These are phyloP conservation scores for Phytophthora litchii DNA, from an alignment of 352 stramenopile species.

Conservation along the genomic window DNA sequence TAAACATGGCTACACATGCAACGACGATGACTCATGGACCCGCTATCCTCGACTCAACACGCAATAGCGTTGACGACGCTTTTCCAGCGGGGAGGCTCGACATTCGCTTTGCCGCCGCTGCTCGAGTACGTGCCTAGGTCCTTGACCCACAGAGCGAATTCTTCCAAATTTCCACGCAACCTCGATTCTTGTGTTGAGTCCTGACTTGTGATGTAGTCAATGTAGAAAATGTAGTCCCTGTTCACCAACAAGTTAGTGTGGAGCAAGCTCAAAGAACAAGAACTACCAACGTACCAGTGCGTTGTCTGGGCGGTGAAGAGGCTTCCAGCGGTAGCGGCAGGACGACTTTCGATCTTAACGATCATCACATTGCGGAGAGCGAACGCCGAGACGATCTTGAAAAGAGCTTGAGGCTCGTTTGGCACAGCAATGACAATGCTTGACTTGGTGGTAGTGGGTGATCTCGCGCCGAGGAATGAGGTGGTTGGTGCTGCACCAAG, in stretches of 20 bases:
- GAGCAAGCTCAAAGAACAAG: neutral
- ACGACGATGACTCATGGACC: neutral
- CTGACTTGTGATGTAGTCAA: slow-evolving; percentile 72
- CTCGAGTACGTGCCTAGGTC: slow-evolving; percentile 75
- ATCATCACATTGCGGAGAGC: slow-evolving; percentile 79
- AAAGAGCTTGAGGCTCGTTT: slow-evolving; percentile 73
- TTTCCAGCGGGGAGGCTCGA: slow-evolving; percentile 76
- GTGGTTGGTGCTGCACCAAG: slow-evolving; percentile 25
- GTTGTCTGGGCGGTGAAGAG: slow-evolving; percentile 73
- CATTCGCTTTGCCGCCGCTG: slow-evolving; percentile 60
- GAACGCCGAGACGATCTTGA: slow-evolving; percentile 82
- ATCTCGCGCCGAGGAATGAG: slow-evolving; percentile 10
- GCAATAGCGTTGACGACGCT: slow-evolving; percentile 66
- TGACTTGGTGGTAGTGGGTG: slow-evolving; percentile 52
- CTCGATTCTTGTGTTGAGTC: slow-evolving; percentile 50
- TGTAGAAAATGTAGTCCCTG: slow-evolving; percentile 85
- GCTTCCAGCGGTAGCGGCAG: slow-evolving; percentile 59
- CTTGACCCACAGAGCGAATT: slow-evolving; percentile 82
- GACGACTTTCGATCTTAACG: slow-evolving; percentile 85
- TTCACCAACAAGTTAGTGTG: neutral
- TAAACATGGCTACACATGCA: slow-evolving; percentile 21
- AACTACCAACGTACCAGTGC: slow-evolving; percentile 51
- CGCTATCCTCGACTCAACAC: too few relatives aligned
- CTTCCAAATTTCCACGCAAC: slow-evolving; percentile 64
- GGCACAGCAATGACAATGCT: slow-evolving; percentile 74